Percentiles rank a stretch among this genome's conserved stretches.
phyloP scores from a whole-genome alignment of 768 basidiomycete genomes.

The Pleurotus giganteus region DNA sequence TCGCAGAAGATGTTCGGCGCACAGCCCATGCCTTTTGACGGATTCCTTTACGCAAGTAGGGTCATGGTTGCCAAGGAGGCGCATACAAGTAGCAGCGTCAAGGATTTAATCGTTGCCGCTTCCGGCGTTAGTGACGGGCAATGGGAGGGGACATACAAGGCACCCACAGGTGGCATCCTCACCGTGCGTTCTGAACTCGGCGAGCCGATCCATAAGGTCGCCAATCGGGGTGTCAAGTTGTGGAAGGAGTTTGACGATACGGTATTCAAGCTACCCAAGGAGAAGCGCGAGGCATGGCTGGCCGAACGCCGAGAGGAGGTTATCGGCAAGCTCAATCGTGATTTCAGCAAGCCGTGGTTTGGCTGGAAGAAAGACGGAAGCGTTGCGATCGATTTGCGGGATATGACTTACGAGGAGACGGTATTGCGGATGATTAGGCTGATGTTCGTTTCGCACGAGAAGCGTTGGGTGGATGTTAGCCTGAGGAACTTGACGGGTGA shows the following conservation, averaged over 20 bases:
- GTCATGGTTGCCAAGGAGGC: slow-evolving; percentile 99
- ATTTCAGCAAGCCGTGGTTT: slow-evolving; percentile 98
- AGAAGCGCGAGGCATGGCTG: slow-evolving; percentile 91
- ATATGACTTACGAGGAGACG: slow-evolving; percentile 99
- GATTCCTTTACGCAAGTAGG: slow-evolving; percentile 92
- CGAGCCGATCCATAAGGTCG: slow-evolving; percentile 99
- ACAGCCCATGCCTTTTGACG: slow-evolving; percentile 98
- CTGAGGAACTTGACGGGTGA: slow-evolving; percentile 94
- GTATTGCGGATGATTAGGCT: slow-evolving; percentile 87
- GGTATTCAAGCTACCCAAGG: slow-evolving; percentile 93
- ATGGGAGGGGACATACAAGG: slow-evolving; percentile 94
- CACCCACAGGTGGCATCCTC: slow-evolving; percentile 93
- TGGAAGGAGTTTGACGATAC: slow-evolving; percentile 99
- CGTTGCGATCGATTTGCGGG: slow-evolving; percentile 81
- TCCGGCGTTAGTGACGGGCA: slow-evolving; percentile 85
- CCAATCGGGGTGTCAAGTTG: slow-evolving; percentile 92
- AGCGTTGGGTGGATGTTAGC: slow-evolving; percentile 90
- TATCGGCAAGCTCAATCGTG: slow-evolving; percentile 87
- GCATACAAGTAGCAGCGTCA: slow-evolving; percentile 91
- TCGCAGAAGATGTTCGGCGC: slow-evolving; percentile 74
- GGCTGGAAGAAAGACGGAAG: slow-evolving; percentile 91
- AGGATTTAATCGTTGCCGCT: slow-evolving; percentile 94
- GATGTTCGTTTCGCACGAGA: slow-evolving; percentile 92
- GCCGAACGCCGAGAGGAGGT: slow-evolving; percentile 84
- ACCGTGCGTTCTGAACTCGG: slow-evolving; percentile 98